Percentiles rank a stretch among this genome's conserved stretches.
Conservation (phyloP, 1,284 basidiomycete species). For the Ustilago hordei region DNA sequence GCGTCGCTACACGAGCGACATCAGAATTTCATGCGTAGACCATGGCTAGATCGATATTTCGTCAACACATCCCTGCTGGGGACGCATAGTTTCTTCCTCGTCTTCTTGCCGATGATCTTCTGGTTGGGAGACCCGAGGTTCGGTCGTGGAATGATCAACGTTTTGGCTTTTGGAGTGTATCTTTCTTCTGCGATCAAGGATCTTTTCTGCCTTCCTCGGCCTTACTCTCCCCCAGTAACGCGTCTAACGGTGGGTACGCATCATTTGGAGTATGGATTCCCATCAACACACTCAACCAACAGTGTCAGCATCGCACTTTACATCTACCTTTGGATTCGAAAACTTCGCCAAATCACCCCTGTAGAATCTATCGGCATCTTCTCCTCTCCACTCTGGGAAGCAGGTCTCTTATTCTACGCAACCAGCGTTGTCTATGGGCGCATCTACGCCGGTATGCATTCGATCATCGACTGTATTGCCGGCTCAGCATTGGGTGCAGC, state of each 20-base stretch:
- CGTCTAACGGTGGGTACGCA: conserved; percentile 75
- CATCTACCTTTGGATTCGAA: conserved; percentile 59
- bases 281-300: conserved; percentile 95
- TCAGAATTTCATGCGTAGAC: conserved; percentile 60
- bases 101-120: conserved; percentile 83
- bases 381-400: conserved; percentile 53
- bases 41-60: conserved; percentile 86
- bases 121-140: conserved; percentile 84
- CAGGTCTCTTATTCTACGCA: conserved; percentile 62
- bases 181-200: conserved; percentile 87
- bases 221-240: conserved; percentile 88
- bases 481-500: conserved; percentile 65
- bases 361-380: conserved; percentile 8
- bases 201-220: conserved; percentile 88
- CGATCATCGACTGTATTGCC: conserved; percentile 66
- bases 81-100: conserved; percentile 93
- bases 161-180: conserved; percentile 86
- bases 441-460: conserved; percentile 76
- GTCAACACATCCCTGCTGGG: conserved; percentile 85
- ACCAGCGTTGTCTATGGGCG: conserved; percentile 87
- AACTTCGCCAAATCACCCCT: conserved; percentile 12
- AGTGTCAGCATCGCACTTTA: conserved; percentile 81
- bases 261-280: conserved; percentile 82
- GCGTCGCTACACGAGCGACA: conserved; percentile 48
- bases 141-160: conserved; percentile 74